These are phyloP conservation scores for Macadamia tetraphylla DNA, from an alignment of 164 flowering plant species.

Conservation along the genomic window DNA sequence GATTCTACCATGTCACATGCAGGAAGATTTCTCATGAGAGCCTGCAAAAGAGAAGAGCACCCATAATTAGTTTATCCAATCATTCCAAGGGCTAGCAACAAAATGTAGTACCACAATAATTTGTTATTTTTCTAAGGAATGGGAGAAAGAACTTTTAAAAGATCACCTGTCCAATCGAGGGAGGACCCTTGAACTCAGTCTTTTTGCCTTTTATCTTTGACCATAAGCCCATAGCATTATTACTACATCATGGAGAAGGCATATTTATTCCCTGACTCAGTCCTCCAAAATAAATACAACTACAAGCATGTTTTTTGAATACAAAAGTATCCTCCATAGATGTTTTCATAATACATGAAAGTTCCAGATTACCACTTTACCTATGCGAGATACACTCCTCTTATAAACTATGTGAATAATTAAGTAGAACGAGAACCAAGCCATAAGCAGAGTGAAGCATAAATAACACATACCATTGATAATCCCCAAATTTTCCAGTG, in stretches of 20 bases:
- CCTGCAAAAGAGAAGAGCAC: slow-evolving; percentile 33
- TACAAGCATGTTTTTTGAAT: background rate
- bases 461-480: slow-evolving; percentile 44
- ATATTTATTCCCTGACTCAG: too few relatives aligned
- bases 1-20: slow-evolving; percentile 72
- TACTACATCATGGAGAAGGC: slow-evolving; percentile 36
- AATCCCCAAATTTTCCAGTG: too few relatives aligned
- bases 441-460: background rate
- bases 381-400: background rate
- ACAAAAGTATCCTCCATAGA: background rate
- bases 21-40: slow-evolving; percentile 70
- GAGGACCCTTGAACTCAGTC: slow-evolving; percentile 54
- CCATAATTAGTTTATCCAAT: background rate
- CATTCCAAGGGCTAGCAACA: background rate
- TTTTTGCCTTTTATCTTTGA: slow-evolving; percentile 59
- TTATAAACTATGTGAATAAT: background rate
- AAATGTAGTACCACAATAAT: background rate
- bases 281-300: background rate
- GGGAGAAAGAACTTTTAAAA: background rate
- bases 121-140: background rate
- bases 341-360: too few relatives aligned
- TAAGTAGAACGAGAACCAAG: background rate
- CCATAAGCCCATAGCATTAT: slow-evolving; percentile 90
- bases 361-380: too few relatives aligned
- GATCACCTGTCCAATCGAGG: slow-evolving; percentile 75